Percentiles rank a stretch among this genome's conserved stretches.
Evolutionary conservation across 768 basidiomycete species (phyloP).

Genomic region (Rhodotorula paludigena): DNA sequence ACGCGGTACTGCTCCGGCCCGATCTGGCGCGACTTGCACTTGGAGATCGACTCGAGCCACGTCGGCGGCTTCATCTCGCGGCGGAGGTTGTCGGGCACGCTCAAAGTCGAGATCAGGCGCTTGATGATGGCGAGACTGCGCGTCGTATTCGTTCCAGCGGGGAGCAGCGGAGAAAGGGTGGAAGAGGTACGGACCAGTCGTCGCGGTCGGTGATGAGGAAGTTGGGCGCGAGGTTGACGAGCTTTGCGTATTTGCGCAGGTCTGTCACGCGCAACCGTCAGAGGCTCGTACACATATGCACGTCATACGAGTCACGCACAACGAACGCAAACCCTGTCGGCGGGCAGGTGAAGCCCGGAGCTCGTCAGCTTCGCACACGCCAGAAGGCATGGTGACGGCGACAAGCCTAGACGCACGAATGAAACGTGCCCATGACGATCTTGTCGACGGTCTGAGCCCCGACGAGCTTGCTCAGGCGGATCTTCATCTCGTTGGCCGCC

Average conservation of each 20-base stretch:
- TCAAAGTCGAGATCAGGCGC: background rate
- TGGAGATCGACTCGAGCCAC: conserved; percentile 64
- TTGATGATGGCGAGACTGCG: conserved; percentile 36
- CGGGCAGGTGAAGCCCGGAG: background rate
- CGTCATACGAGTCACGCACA: too few relatives aligned
- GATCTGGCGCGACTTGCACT: conserved; percentile 62
- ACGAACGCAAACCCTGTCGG: conserved; percentile 28
- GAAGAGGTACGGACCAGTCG: conserved; percentile 20
- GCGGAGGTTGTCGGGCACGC: background rate
- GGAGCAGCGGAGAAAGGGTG: background rate
- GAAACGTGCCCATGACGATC: conserved; percentile 52
- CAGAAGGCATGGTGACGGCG: too few relatives aligned
- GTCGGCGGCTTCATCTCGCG: conserved; percentile 54
- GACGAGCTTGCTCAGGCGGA: conserved; percentile 62
- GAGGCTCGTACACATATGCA: too few relatives aligned
- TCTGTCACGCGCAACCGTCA: conserved; percentile 45
- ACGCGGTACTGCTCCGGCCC: conserved; percentile 54
- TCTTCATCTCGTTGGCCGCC: conserved; percentile 79
- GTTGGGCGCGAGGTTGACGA: conserved; percentile 61
- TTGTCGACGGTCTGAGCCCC: conserved; percentile 57
- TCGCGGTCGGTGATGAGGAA: conserved; percentile 79
- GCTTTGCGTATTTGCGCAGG: conserved; percentile 60
- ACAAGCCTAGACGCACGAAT: conserved; percentile 4
- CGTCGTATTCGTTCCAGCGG: too few relatives aligned
- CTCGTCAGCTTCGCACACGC: too few relatives aligned